Conservation (phyloP, 352 stramenopile genomes). For the Pythium rhizo-oryzae region DNA sequence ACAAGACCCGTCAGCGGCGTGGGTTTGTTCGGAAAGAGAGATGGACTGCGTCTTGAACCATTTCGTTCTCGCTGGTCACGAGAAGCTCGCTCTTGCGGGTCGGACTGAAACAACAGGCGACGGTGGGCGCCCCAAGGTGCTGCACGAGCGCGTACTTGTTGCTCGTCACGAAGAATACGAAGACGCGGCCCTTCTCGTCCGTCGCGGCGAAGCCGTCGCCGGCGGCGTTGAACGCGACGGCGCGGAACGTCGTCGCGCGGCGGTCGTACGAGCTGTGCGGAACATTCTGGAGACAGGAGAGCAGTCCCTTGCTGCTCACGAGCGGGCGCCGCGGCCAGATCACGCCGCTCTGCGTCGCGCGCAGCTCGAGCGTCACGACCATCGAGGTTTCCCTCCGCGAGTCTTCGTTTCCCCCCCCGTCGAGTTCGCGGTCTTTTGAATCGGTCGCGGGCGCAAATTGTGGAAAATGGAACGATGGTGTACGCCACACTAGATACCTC, state of each 20-base stretch:
- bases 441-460: background rate
- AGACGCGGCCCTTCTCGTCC: constrained; percentile 81
- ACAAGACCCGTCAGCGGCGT: background rate
- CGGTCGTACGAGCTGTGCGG: constrained; percentile 65
- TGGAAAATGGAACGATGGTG: constrained; percentile 4
- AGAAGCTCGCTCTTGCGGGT: constrained; percentile 71
- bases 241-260: constrained; percentile 50
- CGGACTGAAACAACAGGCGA: constrained; percentile 76
- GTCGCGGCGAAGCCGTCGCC: constrained; percentile 67
- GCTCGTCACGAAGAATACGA: constrained; percentile 73
- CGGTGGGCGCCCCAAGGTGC: constrained; percentile 58
- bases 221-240: constrained; percentile 66
- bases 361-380: constrained; percentile 70
- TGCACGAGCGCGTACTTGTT: constrained; percentile 81
- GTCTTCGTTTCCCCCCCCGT: constrained; percentile 3
- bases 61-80: constrained; percentile 85
- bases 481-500: constrained; percentile 1
- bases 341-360: constrained; percentile 65
- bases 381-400: constrained; percentile 30
- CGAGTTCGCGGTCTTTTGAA: constrained; percentile 10
- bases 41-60: constrained; percentile 29
- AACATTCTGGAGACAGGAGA: constrained; percentile 73
- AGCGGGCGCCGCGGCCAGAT: constrained; percentile 76
- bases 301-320: constrained; percentile 65
- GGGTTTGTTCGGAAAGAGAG: too few species aligned